A percentile compares a stretch with the other conserved stretches of the same genome.
Conservation (phyloP, 192 early-diverging fungal genomes). For the Entomortierella chlamydospora region DNA sequence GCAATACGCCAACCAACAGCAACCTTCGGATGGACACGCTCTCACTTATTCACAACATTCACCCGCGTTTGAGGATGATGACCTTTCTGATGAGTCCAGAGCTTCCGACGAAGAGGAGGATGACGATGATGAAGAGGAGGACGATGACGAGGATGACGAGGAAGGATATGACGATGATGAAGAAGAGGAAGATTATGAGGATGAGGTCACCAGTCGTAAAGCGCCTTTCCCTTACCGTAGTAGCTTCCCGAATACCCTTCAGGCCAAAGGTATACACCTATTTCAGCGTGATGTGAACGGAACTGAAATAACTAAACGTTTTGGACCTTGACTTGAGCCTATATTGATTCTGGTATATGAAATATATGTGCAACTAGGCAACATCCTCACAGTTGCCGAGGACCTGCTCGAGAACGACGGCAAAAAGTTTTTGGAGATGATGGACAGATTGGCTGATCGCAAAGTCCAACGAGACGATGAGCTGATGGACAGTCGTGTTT, state of each 20-base stretch:
- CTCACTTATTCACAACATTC: slow-evolving; percentile 59
- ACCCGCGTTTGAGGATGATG: slow-evolving; percentile 43
- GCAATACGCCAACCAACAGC: slow-evolving; percentile 84
- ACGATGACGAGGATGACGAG: slow-evolving; percentile 60
- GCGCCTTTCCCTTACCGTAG: slow-evolving; percentile 57
- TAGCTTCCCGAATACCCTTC: slow-evolving; percentile 81
- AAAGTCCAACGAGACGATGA: slow-evolving; percentile 86
- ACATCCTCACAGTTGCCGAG: slow-evolving; percentile 83
- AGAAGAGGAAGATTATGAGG: slow-evolving; percentile 67
- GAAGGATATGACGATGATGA: slow-evolving; percentile 71
- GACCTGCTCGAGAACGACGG: slow-evolving; percentile 94
- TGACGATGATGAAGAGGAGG: slow-evolving; percentile 62
- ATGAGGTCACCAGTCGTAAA: slow-evolving; percentile 55
- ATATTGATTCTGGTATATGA: not conserved
- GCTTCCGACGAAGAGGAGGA: slow-evolving; percentile 58
- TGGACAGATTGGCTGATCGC: slow-evolving; percentile 93
- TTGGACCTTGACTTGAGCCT: not conserved
- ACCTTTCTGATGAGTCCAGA: slow-evolving; percentile 58
- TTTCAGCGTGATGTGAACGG: not conserved
- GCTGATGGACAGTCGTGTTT: slow-evolving; percentile 58
- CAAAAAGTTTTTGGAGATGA: slow-evolving; percentile 95
- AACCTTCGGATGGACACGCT: slow-evolving; percentile 52
- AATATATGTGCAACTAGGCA: slow-evolving; percentile 45
- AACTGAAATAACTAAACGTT: not conserved
- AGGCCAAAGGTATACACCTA: slow-evolving; percentile 77